Conservation (phyloP, 352 stramenopile species). For the Globisporangium radiosum region DNA sequence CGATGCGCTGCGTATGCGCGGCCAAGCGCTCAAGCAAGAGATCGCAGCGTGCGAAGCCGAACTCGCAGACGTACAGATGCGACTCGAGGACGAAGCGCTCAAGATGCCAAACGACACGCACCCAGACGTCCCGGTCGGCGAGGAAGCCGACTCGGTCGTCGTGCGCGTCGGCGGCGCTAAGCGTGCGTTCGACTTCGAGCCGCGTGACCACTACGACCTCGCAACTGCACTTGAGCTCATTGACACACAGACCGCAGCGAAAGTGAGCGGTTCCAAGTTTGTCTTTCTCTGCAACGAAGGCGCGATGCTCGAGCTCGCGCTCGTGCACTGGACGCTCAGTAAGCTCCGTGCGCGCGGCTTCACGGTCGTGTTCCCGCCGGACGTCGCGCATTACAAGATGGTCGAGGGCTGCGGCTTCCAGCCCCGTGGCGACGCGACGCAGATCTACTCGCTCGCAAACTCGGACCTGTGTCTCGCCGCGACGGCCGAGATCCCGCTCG, state of each 20-base stretch:
- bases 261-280: conserved; percentile 80
- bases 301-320: conserved; percentile 82
- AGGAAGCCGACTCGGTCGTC: conserved; percentile 49
- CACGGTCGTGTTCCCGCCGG: conserved; percentile 65
- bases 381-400: conserved; percentile 78
- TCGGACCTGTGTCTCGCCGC: conserved; percentile 79
- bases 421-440: conserved; percentile 75
- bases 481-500: conserved; percentile 86
- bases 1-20: conserved; percentile 30
- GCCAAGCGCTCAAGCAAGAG: conserved; percentile 48
- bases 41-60: conserved; percentile 37
- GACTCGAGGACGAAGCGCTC: conserved; percentile 60
- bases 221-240: conserved; percentile 58
- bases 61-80: conserved; percentile 30
- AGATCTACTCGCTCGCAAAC: conserved; percentile 84
- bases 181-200: conserved; percentile 45
- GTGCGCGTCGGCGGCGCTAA: conserved; percentile 49
- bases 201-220: conserved; percentile 71
- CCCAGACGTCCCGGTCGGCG: conserved; percentile 53
- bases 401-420: conserved; percentile 84
- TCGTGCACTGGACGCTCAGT: conserved; percentile 75
- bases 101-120: conserved; percentile 79
- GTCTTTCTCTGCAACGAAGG: conserved; percentile 82
- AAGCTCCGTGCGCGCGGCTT: conserved; percentile 70
- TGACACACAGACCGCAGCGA: conserved; percentile 61